phyloP scores from a whole-genome alignment of 176 grass and related monocot genomes.

The Rhynchospora breviuscula region DNA sequence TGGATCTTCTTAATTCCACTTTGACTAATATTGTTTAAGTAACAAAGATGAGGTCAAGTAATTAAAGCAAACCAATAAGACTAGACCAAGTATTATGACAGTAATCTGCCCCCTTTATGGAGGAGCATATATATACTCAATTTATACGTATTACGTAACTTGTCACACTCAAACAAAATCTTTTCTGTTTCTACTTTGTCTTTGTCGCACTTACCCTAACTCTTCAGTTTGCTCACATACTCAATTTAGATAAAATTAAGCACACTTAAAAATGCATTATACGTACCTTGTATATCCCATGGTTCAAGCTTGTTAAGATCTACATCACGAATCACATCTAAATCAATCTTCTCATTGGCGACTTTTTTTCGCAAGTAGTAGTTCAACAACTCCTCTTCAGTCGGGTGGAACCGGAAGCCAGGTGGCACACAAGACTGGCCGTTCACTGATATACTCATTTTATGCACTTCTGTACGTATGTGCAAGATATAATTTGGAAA shows the following conservation, averaged over 20 bases:
- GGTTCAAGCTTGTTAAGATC: constrained; percentile 99
- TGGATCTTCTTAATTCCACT: neutral
- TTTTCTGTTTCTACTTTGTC: neutral
- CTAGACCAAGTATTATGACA: neutral
- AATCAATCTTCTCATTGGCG: constrained; percentile 78
- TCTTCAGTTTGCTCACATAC: neutral
- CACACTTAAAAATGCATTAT: constrained; percentile 8
- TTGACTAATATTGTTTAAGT: neutral
- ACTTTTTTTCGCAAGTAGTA: constrained; percentile 97
- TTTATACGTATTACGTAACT: constrained; percentile 13
- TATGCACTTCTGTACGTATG: neutral
- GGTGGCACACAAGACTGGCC: constrained; percentile 95
- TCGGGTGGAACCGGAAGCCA: constrained; percentile 96
- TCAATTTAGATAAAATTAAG: neutral
- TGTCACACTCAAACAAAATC: neutral
- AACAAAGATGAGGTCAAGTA: neutral
- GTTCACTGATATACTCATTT: constrained; percentile 96
- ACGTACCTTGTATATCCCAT: constrained; percentile 94
- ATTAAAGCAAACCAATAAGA: constrained; percentile 6
- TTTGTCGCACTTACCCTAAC: neutral
- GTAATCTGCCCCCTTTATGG: neutral
- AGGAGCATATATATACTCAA: neutral
- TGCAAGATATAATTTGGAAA: neutral
- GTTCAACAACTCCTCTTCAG: constrained; percentile 92
- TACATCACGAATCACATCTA: constrained; percentile 93